phyloP scores from a whole-genome alignment of 2,329 filamentous ascomycete species.

The Ceratocystis papillata region DNA sequence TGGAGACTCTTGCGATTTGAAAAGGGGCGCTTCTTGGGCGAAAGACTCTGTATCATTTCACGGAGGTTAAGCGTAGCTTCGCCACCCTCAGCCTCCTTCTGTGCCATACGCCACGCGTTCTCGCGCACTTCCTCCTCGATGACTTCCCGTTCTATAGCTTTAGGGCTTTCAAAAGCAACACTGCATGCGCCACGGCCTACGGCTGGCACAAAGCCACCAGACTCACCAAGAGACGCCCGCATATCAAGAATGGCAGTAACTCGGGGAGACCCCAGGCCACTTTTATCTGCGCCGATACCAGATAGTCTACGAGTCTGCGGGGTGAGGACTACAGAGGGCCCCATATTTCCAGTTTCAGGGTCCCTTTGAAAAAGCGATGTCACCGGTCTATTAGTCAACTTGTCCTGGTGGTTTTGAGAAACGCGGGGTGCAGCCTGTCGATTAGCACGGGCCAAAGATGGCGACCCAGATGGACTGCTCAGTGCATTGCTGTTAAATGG shows the following conservation, averaged over 20 bases:
- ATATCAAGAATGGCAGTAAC: conserved; percentile 61
- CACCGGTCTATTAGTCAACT: neutral
- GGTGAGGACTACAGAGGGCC: conserved; percentile 54
- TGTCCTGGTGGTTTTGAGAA: neutral
- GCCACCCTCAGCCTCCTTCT: conserved; percentile 41
- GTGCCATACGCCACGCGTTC: conserved; percentile 45
- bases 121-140: conserved; percentile 50
- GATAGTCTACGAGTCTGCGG: conserved; percentile 47
- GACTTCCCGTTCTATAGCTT: conserved; percentile 48
- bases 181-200: conserved; percentile 30
- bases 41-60: conserved; percentile 67
- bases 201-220: conserved; percentile 2
- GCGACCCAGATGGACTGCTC: conserved; percentile 22
- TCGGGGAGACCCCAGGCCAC: conserved; percentile 64
- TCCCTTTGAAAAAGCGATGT: conserved; percentile 43
- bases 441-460: conserved; percentile 22
- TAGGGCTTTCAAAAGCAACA: conserved; percentile 56
- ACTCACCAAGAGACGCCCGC: conserved; percentile 58
- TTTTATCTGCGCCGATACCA: conserved; percentile 57
- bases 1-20: conserved; percentile 65
- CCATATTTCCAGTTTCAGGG: conserved; percentile 43
- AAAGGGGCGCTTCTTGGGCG: conserved; percentile 58
- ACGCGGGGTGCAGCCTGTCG: conserved; percentile 16
- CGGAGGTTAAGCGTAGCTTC: conserved; percentile 58
- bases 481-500: conserved; percentile 12